Percentiles rank a stretch among this genome's conserved stretches.
Conservation (phyloP, 2,329 filamentous ascomycete species). For the Nemania abortiva region DNA sequence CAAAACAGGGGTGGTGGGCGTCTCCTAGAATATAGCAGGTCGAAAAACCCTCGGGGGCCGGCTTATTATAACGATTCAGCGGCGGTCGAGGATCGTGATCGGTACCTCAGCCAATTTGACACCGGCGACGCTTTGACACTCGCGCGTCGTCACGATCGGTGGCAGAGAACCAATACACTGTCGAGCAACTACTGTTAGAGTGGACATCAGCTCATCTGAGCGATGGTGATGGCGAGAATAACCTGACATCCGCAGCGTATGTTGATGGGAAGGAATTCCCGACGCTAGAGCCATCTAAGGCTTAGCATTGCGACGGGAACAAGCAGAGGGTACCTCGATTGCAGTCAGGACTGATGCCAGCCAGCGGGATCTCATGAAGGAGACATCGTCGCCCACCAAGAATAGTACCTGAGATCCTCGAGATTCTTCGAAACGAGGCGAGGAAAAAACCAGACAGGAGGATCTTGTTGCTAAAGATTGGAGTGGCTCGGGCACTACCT, state of each 20-base stretch:
- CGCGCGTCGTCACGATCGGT: neutral
- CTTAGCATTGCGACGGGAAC: neutral
- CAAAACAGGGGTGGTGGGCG: neutral
- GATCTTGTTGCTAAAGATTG: neutral
- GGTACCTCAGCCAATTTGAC: constrained; percentile 6
- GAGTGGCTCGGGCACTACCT: neutral
- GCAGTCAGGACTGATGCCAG: neutral
- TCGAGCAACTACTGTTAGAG: constrained; percentile 3
- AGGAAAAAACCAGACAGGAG: neutral
- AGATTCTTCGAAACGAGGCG: neutral
- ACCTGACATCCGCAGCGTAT: neutral
- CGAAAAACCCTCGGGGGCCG: neutral
- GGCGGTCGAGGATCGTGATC: neutral
- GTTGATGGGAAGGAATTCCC: neutral
- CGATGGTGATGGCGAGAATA: neutral
- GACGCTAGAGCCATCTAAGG: too few relatives aligned
- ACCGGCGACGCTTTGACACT: neutral
- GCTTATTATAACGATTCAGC: neutral
- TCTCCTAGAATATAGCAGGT: neutral
- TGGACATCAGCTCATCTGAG: constrained; percentile 1
- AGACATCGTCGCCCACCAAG: neutral
- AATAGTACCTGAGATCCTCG: neutral
- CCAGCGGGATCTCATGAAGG: neutral
- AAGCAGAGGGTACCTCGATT: neutral
- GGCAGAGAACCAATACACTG: constrained; percentile 1